Evolutionary conservation across 805 yeast genomes (phyloP), one percentile per base, ranked within the genome.

Genomic region (Candida lessepsii): DNA sequence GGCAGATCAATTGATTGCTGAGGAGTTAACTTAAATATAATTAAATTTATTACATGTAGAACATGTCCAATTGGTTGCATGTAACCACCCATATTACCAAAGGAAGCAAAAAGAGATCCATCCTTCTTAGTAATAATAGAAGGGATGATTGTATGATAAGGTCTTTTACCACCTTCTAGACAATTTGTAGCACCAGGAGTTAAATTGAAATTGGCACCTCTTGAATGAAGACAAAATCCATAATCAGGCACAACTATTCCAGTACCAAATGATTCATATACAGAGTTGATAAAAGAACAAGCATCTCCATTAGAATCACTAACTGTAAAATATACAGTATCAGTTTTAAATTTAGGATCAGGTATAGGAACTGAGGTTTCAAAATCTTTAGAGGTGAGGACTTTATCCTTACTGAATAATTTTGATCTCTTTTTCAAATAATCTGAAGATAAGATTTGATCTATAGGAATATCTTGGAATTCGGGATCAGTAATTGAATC

Each of bases 11-110:
- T 58, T 4, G 89, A 80, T 50, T 79, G 76, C 59, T 86, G 95
- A 2, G 91, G 86, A 39, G 76, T 73, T 51, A 80, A 59, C 0
- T 80, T 80, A 56, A 81, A 86, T 9, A 80, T 53, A 2, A 73
- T 51, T 70, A 86, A 57, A 56, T 86, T 86, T 46, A 85, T 60
- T 27, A 76, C 81, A 26, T 83, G 90, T 57, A 84, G 91, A 5
- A 86, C 79, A 50, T 86, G 95, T 2, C 90, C 90, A 51, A 83
- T 87, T 2, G 95, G 95, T 58, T 86, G 95, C 67, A 81, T 84
- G 63, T 80, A 86, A 0, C 91, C 95, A 13, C 95, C 95, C 88
- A 84, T 85, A 45, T 83, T 85, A 36, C 91, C 93, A 50, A 72
- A 81, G n/a, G 82, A 63, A 1, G 89, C 88, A 52, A 71, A 80